Evolutionary conservation across 1,284 basidiomycete species (phyloP), one percentile per base, ranked within the genome.

Genomic region (Apiotrichum laibachii): DNA sequence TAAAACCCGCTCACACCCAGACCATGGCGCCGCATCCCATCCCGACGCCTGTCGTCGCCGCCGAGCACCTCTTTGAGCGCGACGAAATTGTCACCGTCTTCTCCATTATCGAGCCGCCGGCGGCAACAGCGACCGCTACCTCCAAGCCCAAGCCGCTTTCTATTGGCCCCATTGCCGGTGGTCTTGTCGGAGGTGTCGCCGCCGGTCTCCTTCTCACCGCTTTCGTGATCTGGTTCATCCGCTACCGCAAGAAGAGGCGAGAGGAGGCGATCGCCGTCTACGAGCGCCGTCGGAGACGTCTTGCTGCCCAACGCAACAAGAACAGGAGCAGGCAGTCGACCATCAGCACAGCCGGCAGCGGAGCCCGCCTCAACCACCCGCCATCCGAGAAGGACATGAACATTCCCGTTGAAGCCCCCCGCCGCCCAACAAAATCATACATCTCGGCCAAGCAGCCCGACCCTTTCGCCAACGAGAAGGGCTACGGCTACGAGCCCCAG

Each of bases 151-250:
- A 56, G 42, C 49, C 49, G 34, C 13, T 26, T 21, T 37, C 40
- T 2, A 22, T 63, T 37, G 69, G 63, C 1, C 61, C 69, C 8
- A 66, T 71, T 21, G 65, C 68, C 9, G 69, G 69, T n/a, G 69
- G 67, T 18, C 63, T 71, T 11, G 50, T 71, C 11, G 69, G 66
- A 33, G 69, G 69, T 10, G 57, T 71, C 35, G 66, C 53, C 2
- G 67, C 59, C 5, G 69, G 68, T 13, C 51, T 65, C 13, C 33
- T 65, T 13, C 53, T 63, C 22, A 57, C 57, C 43, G 62, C 47
- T 5, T 42, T 67, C 34, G 53, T 62, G 33, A 57, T 55, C 48
- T 71, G 61, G 58, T 51, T 22, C 45, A 18, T 58, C 5, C 62
- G 62, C 40, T 55, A 55, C 40, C 59, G 58, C 34, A 67, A 64